Evolutionary conservation across 164 flowering plant species (phyloP), one percentile per base, ranked within the genome.

Genomic region (Echeveria elegans): DNA sequence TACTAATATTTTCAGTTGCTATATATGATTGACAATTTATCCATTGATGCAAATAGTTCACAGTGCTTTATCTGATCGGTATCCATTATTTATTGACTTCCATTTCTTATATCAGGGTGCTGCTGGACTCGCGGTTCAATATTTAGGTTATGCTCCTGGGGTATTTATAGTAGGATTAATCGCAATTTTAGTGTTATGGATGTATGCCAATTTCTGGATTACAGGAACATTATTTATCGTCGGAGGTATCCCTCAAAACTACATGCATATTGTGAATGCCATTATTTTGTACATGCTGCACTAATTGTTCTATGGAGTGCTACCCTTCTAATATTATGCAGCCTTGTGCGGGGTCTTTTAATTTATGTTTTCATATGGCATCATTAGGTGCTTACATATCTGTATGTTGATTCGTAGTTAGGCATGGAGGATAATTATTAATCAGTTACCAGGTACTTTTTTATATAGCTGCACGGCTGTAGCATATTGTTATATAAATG

Each of bases 181-280:
- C 76, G 90, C 87, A 58, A 90, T 95, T 74, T 75, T 95, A 73
- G 67, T 87, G 69, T 74, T 95, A 72, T 95, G 97, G 97, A 85
- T 92, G 85, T 95, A 78, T 82, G 99, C 92, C 65, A 95, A 87
- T 85, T 86, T 92, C 68, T 95, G 97, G 99, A 83, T 92, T 56
- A 80, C 97, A 14, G 97, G 96, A 65, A 75, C 82, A 69, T 75
- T 95, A 73, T 86, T 90, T 75, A 78, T 88, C 68, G 88, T 95
- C 67, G 99, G 91, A 86, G 99, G 99, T 92, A 88, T 68, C 78
- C 0, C 38, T 50, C 21, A 47, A 47, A 1, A 18, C 53, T 31
- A 1, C 37, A 2, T 67, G 6, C 37, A 19, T n/a, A 31, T 28
- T 32, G 38, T 8, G 21, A 29, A 21, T 34, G 43, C 29, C 24